Conservation (phyloP, 371 early-diverging fungal species). For the Syncephalastrum monosporum region DNA sequence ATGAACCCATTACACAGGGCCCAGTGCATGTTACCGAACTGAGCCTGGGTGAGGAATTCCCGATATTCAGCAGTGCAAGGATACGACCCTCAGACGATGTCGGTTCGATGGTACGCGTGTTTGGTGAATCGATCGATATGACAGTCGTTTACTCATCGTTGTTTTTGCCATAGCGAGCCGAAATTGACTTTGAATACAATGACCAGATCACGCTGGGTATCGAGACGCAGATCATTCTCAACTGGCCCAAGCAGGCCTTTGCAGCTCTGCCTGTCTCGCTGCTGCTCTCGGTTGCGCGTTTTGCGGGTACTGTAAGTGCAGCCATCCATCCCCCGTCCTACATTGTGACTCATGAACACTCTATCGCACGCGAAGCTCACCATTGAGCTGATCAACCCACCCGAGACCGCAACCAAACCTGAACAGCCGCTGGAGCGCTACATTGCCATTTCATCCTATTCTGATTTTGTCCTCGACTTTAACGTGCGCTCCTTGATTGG, state of each 20-base stretch:
- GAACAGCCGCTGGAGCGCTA: constrained; percentile 51
- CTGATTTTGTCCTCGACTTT: constrained; percentile 81
- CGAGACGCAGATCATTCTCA: constrained; percentile 82
- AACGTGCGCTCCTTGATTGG: constrained; percentile 87
- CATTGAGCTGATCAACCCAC: constrained; percentile 47
- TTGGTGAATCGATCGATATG: background rate
- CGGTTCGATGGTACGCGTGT: constrained; percentile 60
- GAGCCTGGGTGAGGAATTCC: constrained; percentile 87
- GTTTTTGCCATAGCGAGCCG: constrained; percentile 51
- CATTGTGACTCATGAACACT: background rate
- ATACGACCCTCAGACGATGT: constrained; percentile 71
- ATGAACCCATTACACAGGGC: constrained; percentile 47
- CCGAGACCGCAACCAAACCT: constrained; percentile 37
- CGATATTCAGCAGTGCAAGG: constrained; percentile 71
- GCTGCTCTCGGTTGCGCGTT: constrained; percentile 76
- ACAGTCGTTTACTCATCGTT: background rate
- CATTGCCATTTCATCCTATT: constrained; percentile 62
- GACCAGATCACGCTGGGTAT: constrained; percentile 79
- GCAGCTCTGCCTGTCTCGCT: constrained; percentile 92
- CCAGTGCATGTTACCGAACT: constrained; percentile 86
- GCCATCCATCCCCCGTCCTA: background rate
- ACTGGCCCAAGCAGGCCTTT: constrained; percentile 85
- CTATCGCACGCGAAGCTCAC: constrained; percentile 27
- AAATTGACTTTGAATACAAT: constrained; percentile 80
- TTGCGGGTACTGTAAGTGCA: constrained; percentile 78